Evolutionary conservation across 2,329 filamentous ascomycete genomes (phyloP).

Genomic region (Capronia epimyces): DNA sequence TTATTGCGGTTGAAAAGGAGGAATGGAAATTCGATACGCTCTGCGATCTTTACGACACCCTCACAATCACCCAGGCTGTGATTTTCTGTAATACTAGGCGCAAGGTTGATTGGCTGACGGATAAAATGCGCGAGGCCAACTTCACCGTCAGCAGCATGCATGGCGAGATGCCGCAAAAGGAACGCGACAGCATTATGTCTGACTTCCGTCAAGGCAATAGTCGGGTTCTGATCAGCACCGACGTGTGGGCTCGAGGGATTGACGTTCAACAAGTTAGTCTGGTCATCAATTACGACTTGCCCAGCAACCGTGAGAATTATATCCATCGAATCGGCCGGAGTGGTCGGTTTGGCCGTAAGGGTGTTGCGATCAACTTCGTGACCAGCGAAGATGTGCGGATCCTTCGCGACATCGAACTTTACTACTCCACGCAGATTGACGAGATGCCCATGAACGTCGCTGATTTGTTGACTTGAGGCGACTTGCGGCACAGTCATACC

Average conservation of each 20-base stretch:
- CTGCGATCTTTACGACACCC: constrained; percentile 95
- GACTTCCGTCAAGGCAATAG: constrained; percentile 97
- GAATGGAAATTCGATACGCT: constrained; percentile 99
- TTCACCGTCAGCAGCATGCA: constrained; percentile 99
- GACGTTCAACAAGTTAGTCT: constrained; percentile 97
- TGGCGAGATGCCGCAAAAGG: constrained; percentile 97
- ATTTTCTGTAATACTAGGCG: constrained; percentile 99
- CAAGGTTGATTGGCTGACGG: constrained; percentile 98
- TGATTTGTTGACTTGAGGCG: constrained; percentile 45
- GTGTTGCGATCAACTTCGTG: constrained; percentile 99
- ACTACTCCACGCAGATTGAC: constrained; percentile 94
- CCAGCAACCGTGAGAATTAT: constrained; percentile 98
- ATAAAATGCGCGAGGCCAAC: constrained; percentile 98
- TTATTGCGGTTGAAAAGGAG: constrained; percentile 98
- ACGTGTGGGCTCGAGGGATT: constrained; percentile 97
- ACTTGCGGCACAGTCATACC: neutral
- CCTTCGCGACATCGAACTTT: constrained; percentile 91
- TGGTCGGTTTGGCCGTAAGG: constrained; percentile 93
- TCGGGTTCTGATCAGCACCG: constrained; percentile 91
- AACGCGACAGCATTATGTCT: constrained; percentile 98
- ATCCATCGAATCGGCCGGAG: constrained; percentile 97
- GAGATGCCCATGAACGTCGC: constrained; percentile 98
- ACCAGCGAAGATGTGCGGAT: constrained; percentile 97
- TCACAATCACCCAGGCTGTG: constrained; percentile 97
- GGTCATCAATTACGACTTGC: constrained; percentile 98